A percentile compares a stretch with the other conserved stretches of the same genome.
Evolutionary conservation across 768 basidiomycete species (phyloP).

Genomic region (Boletus sp.): DNA sequence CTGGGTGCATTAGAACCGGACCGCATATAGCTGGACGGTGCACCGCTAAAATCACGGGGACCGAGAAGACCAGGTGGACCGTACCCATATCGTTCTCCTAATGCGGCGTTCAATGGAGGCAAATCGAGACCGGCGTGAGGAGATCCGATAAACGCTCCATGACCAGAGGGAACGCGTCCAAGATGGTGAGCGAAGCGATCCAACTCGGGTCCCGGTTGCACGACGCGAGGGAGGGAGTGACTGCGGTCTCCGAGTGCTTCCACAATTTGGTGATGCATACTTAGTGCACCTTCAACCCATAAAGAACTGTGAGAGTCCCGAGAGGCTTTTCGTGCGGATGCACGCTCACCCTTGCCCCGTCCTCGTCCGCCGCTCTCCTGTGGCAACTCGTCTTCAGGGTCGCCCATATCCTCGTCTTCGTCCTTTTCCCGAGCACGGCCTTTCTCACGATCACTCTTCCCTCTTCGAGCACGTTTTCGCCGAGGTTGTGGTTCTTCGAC

Average conservation of each 20-base stretch:
- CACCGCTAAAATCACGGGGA: conserved; percentile 35
- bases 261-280: conserved; percentile 35
- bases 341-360: conserved; percentile 39
- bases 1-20: conserved; percentile 67
- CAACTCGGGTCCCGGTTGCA: conserved; percentile 30
- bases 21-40: conserved; percentile 58
- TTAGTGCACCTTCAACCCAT: conserved; percentile 35
- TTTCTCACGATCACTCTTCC: conserved; percentile 37
- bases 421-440: conserved; percentile 39
- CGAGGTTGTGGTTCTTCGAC: conserved; percentile 48
- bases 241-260: conserved; percentile 35
- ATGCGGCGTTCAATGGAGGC: conserved; percentile 52
- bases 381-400: conserved; percentile 34
- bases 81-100: conserved; percentile 39
- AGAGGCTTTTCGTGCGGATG: conserved; percentile 35
- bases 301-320: conserved; percentile 34
- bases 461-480: conserved; percentile 54
- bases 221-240: conserved; percentile 33
- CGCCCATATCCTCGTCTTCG: conserved; percentile 52
- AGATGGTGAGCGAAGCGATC: conserved; percentile 36
- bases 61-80: conserved; percentile 33
- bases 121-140: conserved; percentile 56
- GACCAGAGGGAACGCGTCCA: conserved; percentile 34
- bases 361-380: conserved; percentile 31
- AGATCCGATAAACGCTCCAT: conserved; percentile 36